Evolutionary conservation across 179 eudicot species (phyloP).

Genomic region (Camellia oleifera): DNA sequence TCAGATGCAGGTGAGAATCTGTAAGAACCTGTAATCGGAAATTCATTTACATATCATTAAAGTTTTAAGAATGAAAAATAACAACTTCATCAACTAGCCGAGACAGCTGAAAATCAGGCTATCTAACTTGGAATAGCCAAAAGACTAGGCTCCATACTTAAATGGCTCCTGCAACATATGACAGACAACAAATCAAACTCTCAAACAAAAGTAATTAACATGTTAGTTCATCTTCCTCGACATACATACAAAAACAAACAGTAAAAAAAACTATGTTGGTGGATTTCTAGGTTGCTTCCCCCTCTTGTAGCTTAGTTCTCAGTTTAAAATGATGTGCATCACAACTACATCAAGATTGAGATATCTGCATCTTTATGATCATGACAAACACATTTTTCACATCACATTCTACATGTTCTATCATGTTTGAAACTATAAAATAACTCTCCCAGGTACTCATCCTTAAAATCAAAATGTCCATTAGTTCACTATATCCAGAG

Average conservation of each 20-base stretch:
- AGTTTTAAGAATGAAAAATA: background rate
- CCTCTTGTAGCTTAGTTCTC: background rate
- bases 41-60: background rate
- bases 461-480: background rate
- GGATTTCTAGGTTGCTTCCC: background rate
- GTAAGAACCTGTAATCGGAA: constrained; percentile 61
- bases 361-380: background rate
- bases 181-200: background rate
- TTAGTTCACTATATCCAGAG: background rate
- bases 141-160: constrained; percentile 7
- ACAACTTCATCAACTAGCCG: background rate
- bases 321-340: background rate
- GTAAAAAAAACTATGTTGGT: too few species aligned
- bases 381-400: background rate
- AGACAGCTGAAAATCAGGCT: background rate
- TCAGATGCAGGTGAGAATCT: constrained; percentile 66
- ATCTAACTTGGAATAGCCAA: constrained; percentile 1
- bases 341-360: background rate
- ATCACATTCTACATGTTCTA: background rate
- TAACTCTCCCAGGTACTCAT: background rate
- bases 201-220: background rate
- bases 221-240: background rate
- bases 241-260: background rate
- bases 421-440: background rate
- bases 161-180: background rate